A percentile compares a stretch with the other conserved stretches of the same genome.
phyloP scores from a whole-genome alignment of 2,329 filamentous ascomycete species.

The Bisporella sp. region DNA sequence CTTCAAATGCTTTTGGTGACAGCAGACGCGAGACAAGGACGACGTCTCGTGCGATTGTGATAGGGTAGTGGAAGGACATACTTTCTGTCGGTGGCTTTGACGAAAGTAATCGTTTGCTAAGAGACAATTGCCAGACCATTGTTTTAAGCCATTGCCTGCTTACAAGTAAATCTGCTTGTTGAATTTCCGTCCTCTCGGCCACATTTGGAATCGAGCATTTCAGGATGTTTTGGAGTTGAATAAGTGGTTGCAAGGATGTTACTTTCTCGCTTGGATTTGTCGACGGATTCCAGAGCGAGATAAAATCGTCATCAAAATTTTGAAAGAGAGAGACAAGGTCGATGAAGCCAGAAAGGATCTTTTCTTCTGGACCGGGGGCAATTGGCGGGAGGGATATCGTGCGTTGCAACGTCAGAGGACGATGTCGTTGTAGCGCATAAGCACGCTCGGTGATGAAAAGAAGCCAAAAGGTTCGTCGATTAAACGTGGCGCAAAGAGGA shows the following conservation, averaged over 20 bases:
- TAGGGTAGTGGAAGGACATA: constrained; percentile 46
- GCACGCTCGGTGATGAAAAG: constrained; percentile 24
- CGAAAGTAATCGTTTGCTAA: constrained; percentile 1
- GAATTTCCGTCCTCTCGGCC: constrained; percentile 40
- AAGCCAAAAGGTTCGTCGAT: constrained; percentile 15
- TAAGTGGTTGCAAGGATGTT: neutral
- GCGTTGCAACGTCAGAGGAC: neutral
- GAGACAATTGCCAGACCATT: constrained; percentile 5
- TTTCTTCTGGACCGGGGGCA: neutral
- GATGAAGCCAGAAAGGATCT: constrained; percentile 2
- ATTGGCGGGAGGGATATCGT: constrained; percentile 1
- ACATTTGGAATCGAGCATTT: neutral
- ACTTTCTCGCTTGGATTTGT: neutral
- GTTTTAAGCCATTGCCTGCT: constrained; percentile 7
- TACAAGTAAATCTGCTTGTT: constrained; percentile 5
- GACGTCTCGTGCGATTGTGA: constrained; percentile 41
- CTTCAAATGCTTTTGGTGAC: constrained; percentile 21
- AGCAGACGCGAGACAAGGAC: constrained; percentile 17
- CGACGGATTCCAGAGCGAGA: constrained; percentile 5
- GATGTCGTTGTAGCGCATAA: constrained; percentile 3
- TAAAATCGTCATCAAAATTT: constrained; percentile 3
- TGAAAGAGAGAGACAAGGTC: constrained; percentile 4
- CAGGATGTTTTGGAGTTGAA: neutral
- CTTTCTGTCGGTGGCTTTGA: constrained; percentile 1
- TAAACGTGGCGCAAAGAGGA: constrained; percentile 3